Conservation (phyloP, 2,329 filamentous ascomycete species). For the Fusarium torulosum region DNA sequence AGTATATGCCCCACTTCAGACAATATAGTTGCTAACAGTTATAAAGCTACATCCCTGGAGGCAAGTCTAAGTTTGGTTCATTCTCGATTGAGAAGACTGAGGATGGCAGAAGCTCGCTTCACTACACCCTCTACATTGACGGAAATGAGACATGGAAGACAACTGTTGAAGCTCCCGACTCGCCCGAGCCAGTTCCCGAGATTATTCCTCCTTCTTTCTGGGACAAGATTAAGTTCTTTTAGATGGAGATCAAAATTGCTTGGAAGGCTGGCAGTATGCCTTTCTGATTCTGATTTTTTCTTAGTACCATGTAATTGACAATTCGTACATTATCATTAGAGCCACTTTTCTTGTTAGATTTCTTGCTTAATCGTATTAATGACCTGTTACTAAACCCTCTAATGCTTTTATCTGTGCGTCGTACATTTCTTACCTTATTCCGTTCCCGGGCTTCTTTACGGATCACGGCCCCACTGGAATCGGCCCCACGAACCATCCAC, state of each 20-base stretch:
- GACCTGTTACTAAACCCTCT: neutral
- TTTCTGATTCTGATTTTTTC: slow-evolving; percentile 3
- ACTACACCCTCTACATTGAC: slow-evolving; percentile 86
- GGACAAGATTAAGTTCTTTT: slow-evolving; percentile 55
- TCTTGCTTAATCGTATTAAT: neutral
- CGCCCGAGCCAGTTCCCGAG: slow-evolving; percentile 42
- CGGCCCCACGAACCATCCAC: slow-evolving; percentile 24
- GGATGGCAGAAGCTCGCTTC: slow-evolving; percentile 73
- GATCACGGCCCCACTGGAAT: slow-evolving; percentile 20
- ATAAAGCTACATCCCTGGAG: slow-evolving; percentile 79
- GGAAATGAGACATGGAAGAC: slow-evolving; percentile 82
- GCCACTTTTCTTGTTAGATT: neutral
- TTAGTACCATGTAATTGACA: slow-evolving; percentile 15
- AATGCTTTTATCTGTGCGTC: neutral
- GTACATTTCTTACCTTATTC: neutral
- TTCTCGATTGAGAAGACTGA: slow-evolving; percentile 77
- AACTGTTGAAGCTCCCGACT: slow-evolving; percentile 61
- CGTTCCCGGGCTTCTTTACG: neutral
- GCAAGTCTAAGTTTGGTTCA: slow-evolving; percentile 87
- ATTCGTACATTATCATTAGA: neutral
- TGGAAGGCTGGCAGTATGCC: neutral
- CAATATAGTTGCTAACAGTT: slow-evolving; percentile 1
- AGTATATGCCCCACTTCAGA: slow-evolving; percentile 51
- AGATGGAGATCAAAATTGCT: slow-evolving; percentile 3
- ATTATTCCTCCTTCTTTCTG: slow-evolving; percentile 59